Base-by-base conservation (phyloP, 495 filamentous ascomycete genomes). In the Penicillium arizonense region DNA sequence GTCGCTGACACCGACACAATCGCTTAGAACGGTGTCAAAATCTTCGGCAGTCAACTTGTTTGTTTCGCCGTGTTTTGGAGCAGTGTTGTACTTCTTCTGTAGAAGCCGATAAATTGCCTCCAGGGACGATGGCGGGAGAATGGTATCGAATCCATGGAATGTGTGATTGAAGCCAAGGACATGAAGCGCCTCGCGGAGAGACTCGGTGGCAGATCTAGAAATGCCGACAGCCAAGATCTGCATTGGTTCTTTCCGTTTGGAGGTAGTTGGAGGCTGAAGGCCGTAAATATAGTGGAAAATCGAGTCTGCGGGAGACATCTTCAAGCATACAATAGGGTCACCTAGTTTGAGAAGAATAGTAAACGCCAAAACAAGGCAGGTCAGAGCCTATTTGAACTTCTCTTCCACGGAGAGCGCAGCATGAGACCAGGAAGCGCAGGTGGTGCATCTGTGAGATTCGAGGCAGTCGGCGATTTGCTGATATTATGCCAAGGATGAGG, bases 1-100 rank as follows among this genome's bases (percentile, higher is more conserved):
- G 61, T 86, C 83, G 58, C 72, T 77, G 9, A 84, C 75, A 7
- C 77, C 82, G 44, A 75, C 67, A 55, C 61, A 62, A 50, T 77
- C 57, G 6, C 75, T 72, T 13, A 82, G 55, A 2, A 82, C 8
- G 5, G 59, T 48, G 57, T 82, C 78, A 23, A 78, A 80, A 34
- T 80, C 75, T n/a, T 65, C 46, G 2, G 53, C 57, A 6, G 62
- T 66, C 11, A 62, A 37, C 13, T 51, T 46, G 10, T 35, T 23
- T 3, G 9, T 11, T 41, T 30, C 13, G 16, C 34, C 46, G 6
- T 10, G 2, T 4, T 26, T 24, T 14, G 34, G 4, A 2, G 36
- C 5, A 35, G 44, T 50, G 24, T 34, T 54, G 41, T 65, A 65
- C 45, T 65, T 65, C 21, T 59, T 58, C 24, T 59, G 51, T 2